Evolutionary conservation across 345 rosid genomes (phyloP).

Genomic region (Aegle marmelos): DNA sequence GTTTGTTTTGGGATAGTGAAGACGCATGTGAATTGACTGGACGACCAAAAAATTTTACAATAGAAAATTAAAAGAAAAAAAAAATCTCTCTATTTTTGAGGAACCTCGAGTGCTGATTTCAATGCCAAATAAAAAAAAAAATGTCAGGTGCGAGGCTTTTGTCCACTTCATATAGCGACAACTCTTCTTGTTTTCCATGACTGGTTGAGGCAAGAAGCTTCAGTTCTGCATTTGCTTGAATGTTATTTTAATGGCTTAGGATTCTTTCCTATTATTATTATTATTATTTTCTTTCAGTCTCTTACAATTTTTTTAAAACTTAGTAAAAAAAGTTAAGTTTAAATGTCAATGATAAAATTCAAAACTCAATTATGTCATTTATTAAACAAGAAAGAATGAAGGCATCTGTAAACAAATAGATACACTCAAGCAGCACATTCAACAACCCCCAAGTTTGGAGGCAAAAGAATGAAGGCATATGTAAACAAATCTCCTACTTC

Average conservation of each 20-base stretch:
- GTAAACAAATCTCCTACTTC: not conserved
- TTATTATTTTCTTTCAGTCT: too few relatives aligned
- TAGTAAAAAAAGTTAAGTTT: too few relatives aligned
- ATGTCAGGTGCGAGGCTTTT: conserved; percentile 28
- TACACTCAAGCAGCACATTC: conserved; percentile 2
- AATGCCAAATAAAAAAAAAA: conserved; percentile 20
- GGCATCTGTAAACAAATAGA: conserved; percentile 10
- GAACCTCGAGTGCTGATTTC: conserved; percentile 31
- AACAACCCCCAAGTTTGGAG: not conserved
- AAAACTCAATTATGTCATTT: too few relatives aligned
- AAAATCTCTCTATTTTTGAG: conserved; percentile 32
- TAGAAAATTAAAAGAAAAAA: not conserved
- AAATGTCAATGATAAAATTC: too few relatives aligned
- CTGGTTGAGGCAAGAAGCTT: conserved; percentile 40
- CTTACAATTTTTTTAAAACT: too few relatives aligned
- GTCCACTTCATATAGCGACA: conserved; percentile 24
- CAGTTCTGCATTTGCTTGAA: conserved; percentile 24
- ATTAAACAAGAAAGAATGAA: too few relatives aligned
- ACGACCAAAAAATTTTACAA: not conserved
- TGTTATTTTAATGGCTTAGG: not conserved
- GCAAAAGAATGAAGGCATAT: conserved; percentile 6
- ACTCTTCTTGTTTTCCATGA: conserved; percentile 8
- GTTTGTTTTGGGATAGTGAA: conserved; percentile 8
- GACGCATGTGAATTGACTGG: conserved; percentile 33
- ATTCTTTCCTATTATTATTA: too few relatives aligned